Percentiles rank a stretch among this genome's conserved stretches.
These are phyloP conservation scores for Nidula microcarpa DNA, from an alignment of 768 basidiomycete genomes.

Conservation along the genomic window DNA sequence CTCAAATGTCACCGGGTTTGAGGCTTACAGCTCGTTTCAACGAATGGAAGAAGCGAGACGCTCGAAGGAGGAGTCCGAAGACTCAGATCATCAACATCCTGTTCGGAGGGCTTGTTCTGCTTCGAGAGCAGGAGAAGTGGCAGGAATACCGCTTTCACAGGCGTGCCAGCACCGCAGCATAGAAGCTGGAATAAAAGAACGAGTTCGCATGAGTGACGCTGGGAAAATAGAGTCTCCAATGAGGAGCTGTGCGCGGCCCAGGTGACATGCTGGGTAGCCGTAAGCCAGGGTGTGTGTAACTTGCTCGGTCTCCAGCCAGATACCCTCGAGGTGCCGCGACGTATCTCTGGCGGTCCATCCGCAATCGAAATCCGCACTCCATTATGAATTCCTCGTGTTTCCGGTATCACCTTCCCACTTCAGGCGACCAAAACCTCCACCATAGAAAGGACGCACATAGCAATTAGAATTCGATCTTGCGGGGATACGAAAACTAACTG, in stretches of 20 bases:
- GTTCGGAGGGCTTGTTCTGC: slow-evolving; percentile 31
- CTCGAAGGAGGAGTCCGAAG: slow-evolving; percentile 38
- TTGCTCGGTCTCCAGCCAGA: slow-evolving; percentile 31
- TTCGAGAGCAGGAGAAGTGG: neutral
- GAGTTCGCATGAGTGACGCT: slow-evolving; percentile 22
- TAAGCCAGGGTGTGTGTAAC: slow-evolving; percentile 26
- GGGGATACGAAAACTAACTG: slow-evolving; percentile 12
- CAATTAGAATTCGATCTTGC: slow-evolving; percentile 14
- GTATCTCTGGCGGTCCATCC: slow-evolving; percentile 42
- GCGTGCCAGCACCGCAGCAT: neutral
- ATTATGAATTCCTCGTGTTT: slow-evolving; percentile 36
- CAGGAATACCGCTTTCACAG: neutral
- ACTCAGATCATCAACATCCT: slow-evolving; percentile 36
- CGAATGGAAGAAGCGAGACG: slow-evolving; percentile 13
- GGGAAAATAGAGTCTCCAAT: slow-evolving; percentile 15
- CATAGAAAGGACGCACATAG: slow-evolving; percentile 9
- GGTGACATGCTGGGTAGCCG: slow-evolving; percentile 1
- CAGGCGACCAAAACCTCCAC: slow-evolving; percentile 9
- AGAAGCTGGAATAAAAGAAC: slow-evolving; percentile 8
- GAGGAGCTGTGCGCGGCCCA: slow-evolving; percentile 20
- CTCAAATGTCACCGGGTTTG: slow-evolving; percentile 53
- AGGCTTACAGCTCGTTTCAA: slow-evolving; percentile 6
- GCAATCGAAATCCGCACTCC: slow-evolving; percentile 9
- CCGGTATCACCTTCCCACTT: slow-evolving; percentile 47
- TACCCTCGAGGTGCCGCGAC: slow-evolving; percentile 36